Percentiles rank a stretch among this genome's conserved stretches.
Conservation (phyloP, 2,329 filamentous ascomycete genomes). For the Aphanocladium album region DNA sequence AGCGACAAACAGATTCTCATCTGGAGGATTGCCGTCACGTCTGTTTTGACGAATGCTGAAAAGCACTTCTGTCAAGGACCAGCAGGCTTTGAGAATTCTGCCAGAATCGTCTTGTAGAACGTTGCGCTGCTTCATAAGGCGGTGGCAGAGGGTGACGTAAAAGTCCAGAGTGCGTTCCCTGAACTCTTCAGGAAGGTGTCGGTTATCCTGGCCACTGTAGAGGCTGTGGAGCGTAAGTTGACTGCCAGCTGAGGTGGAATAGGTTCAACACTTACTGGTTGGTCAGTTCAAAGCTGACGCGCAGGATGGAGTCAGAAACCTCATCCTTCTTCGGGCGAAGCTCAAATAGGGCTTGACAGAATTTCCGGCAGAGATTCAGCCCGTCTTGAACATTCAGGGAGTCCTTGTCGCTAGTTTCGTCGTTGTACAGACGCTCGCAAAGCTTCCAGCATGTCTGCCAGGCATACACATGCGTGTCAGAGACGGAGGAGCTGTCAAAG, state of each 20-base stretch:
- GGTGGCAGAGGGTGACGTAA: constrained; percentile 88
- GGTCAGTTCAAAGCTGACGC: constrained; percentile 92
- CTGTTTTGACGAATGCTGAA: constrained; percentile 83
- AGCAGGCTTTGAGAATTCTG: constrained; percentile 77
- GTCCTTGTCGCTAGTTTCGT: constrained; percentile 64
- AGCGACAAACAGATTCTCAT: constrained; percentile 67
- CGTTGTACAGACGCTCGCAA: constrained; percentile 83
- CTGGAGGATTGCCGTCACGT: constrained; percentile 64
- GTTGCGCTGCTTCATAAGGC: constrained; percentile 89
- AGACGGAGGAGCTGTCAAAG: constrained; percentile 23
- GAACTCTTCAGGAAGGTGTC: constrained; percentile 77
- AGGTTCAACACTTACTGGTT: constrained; percentile 59
- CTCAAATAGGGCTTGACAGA: constrained; percentile 88
- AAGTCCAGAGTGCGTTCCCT: constrained; percentile 88
- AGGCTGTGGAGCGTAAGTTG: constrained; percentile 42
- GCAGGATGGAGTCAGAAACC: constrained; percentile 74
- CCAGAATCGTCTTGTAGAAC: constrained; percentile 78
- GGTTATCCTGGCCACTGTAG: constrained; percentile 81
- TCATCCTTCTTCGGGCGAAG: constrained; percentile 74
- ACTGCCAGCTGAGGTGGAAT: background rate
- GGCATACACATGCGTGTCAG: constrained; percentile 76
- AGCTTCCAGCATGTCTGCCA: constrained; percentile 95
- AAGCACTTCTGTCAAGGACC: constrained; percentile 87
- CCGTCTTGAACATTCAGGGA: constrained; percentile 66
- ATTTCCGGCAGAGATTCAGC: constrained; percentile 82